Conservation (phyloP, 176 grass and related monocot species). For the Ensete glaucum region DNA sequence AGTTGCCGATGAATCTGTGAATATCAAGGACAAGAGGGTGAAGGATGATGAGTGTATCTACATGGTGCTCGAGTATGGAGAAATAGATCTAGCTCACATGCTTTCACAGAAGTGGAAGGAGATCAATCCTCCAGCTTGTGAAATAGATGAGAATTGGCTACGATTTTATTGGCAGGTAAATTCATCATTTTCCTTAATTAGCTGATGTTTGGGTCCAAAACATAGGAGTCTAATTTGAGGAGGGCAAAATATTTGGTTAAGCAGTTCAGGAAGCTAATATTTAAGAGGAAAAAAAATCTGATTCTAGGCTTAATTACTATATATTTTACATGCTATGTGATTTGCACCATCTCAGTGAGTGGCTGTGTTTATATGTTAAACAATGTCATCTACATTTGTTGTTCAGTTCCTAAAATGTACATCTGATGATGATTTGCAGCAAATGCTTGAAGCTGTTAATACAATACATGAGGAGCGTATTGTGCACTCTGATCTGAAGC, state of each 20-base stretch:
- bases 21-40: slow-evolving; percentile 64
- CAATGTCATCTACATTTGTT: neutral
- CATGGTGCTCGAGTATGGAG: slow-evolving; percentile 95
- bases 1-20: slow-evolving; percentile 16
- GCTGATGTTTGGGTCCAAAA: neutral
- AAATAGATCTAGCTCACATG: slow-evolving; percentile 97
- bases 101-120: slow-evolving; percentile 82
- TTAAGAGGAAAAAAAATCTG: neutral
- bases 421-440: slow-evolving; percentile 45
- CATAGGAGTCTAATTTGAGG: neutral
- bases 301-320: neutral
- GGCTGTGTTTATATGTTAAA: neutral
- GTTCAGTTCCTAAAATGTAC: neutral
- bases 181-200: slow-evolving; percentile 14
- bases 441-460: slow-evolving; percentile 98
- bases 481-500: slow-evolving; percentile 93
- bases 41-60: slow-evolving; percentile 79
- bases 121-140: slow-evolving; percentile 29
- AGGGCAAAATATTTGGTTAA: neutral
- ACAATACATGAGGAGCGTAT: slow-evolving; percentile 89
- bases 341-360: neutral
- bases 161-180: slow-evolving; percentile 98
- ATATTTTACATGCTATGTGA: neutral
- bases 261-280: neutral
- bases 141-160: slow-evolving; percentile 92